Percentiles rank a stretch among this genome's conserved stretches.
These are phyloP conservation scores for Talaromyces funiculosus DNA, from an alignment of 2,329 filamentous ascomycete genomes.

Conservation along the genomic window DNA sequence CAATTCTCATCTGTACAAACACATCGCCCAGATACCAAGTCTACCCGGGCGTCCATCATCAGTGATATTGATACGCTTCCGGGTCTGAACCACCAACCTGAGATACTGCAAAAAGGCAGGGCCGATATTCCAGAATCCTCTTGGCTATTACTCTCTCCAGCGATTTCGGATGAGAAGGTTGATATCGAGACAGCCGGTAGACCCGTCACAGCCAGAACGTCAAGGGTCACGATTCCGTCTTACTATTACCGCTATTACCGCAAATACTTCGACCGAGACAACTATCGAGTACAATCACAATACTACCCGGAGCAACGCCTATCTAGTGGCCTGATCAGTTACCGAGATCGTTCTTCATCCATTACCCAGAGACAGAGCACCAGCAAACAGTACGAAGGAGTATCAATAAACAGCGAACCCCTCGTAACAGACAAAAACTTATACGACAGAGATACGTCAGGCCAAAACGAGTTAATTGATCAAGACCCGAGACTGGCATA, in stretches of 20 bases:
- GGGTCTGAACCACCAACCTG: neutral
- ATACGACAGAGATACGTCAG: neutral
- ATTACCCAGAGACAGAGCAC: neutral
- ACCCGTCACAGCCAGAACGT: neutral
- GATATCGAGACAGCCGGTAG: neutral
- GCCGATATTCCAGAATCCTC: neutral
- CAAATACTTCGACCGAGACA: slow-evolving; percentile 3
- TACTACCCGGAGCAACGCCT: neutral
- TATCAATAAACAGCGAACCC: neutral
- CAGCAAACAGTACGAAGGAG: neutral
- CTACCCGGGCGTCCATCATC: neutral
- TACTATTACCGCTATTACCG: slow-evolving; percentile 5
- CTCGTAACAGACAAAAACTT: neutral
- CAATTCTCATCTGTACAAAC: neutral
- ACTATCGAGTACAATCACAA: neutral
- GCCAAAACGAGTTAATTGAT: no score
- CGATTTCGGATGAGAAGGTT: neutral
- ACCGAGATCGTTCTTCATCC: neutral
- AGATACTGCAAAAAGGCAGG: neutral
- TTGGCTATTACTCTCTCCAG: neutral
- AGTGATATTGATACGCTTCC: neutral
- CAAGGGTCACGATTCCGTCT: slow-evolving; percentile 5
- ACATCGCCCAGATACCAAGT: neutral
- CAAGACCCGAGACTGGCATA: neutral
- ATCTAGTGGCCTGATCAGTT: neutral